Evolutionary conservation across 306 rosid genomes (phyloP), one percentile per base, ranked within the genome.

Genomic region (Begonia fuchsioides): DNA sequence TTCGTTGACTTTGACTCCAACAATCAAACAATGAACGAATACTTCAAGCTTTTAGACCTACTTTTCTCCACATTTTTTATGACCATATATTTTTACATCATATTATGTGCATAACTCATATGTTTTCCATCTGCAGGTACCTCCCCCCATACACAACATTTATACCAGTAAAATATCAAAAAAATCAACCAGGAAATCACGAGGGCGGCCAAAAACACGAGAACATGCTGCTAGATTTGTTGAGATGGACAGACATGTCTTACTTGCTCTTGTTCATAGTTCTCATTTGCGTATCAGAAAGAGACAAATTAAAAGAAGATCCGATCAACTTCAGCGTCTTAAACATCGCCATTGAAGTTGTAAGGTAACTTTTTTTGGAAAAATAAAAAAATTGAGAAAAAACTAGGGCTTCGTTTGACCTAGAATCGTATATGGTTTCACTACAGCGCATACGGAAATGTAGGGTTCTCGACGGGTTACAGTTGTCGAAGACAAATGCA

Each of bases 371-470:
- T 11, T 15, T 38, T 9, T 15, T 2, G 2, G 13, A n/a, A 46
- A 46, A 46, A 46, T 7, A 13, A 46, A 46, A 12, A 17, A 11
- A 35, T 51, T 9, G n/a, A 17, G 4, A 1, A 1, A 38, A 6
- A 10, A 4, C 8, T n/a, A n/a, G n/a, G n/a, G n/a, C n/a, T n/a
- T n/a, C n/a, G n/a, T n/a, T n/a, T n/a, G n/a, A n/a, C n/a, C n/a
- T n/a, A n/a, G n/a, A n/a, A n/a, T n/a, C n/a, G n/a, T n/a, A n/a
- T n/a, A n/a, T n/a, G n/a, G n/a, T n/a, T n/a, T n/a, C n/a, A n/a
- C n/a, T 66, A 70, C 64, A 82, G 96, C 71, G 93, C 87, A 13
- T 87, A 77, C 53, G 94, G 87, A 15, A 87, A 87, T 44, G 94
- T 80, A 44, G 94, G 87, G 8, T 62, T 77, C 17, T 61, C 92